These are phyloP conservation scores for Candida maesae DNA, from an alignment of 805 yeast genomes.

Conservation along the genomic window DNA sequence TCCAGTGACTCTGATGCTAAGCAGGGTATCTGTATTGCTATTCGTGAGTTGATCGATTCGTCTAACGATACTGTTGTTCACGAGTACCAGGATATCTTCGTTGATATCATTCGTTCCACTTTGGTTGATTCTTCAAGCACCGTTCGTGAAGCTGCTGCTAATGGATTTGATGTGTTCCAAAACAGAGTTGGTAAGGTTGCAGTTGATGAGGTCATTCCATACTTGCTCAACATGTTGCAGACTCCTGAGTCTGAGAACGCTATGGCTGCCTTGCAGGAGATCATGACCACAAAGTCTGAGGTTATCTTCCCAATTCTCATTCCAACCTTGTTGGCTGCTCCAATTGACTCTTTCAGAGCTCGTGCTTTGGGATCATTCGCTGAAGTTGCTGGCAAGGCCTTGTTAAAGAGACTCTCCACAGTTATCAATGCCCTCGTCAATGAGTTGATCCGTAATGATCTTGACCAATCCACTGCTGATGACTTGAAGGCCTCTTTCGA, in stretches of 20 bases:
- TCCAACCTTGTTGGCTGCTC: slow-evolving; percentile 78
- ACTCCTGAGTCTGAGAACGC: slow-evolving; percentile 66
- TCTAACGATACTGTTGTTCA: slow-evolving; percentile 56
- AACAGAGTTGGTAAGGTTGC: slow-evolving; percentile 78
- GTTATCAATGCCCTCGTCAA: slow-evolving; percentile 74
- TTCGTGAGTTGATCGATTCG: slow-evolving; percentile 78
- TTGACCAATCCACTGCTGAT: slow-evolving; percentile 34
- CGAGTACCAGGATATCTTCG: slow-evolving; percentile 64
- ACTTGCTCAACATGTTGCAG: slow-evolving; percentile 67
- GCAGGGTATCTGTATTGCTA: slow-evolving; percentile 95
- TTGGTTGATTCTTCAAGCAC: slow-evolving; percentile 66
- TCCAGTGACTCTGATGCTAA: slow-evolving; percentile 74
- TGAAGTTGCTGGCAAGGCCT: slow-evolving; percentile 82
- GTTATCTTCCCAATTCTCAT: slow-evolving; percentile 90
- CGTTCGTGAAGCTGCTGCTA: slow-evolving; percentile 90
- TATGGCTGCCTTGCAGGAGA: slow-evolving; percentile 81
- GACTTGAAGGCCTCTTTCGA: slow-evolving; percentile 57
- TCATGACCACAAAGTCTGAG: slow-evolving; percentile 86
- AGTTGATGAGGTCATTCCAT: slow-evolving; percentile 85
- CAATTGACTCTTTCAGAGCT: slow-evolving; percentile 83
- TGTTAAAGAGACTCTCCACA: slow-evolving; percentile 65
- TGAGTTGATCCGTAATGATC: slow-evolving; percentile 41
- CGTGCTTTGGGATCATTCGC: slow-evolving; percentile 82
- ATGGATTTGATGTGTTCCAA: slow-evolving; percentile 85
- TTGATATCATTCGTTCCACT: slow-evolving; percentile 72